Conservation (phyloP, 2,329 filamentous ascomycete species). For the Ramularia collo-cygni region DNA sequence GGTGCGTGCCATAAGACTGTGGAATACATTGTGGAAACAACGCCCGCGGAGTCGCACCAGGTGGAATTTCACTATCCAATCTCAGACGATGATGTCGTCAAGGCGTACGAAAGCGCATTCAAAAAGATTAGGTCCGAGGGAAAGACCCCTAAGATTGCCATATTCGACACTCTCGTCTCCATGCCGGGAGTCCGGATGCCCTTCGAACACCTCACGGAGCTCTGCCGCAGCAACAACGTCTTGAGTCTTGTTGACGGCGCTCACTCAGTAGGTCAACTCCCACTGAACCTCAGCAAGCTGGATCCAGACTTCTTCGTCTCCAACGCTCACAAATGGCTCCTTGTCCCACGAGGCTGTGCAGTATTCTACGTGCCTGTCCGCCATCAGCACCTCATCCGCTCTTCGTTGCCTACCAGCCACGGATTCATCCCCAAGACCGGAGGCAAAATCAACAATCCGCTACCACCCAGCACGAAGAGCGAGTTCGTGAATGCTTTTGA, state of each 20-base stretch:
- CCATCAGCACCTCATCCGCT: slow-evolving; percentile 69
- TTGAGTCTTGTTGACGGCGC: slow-evolving; percentile 76
- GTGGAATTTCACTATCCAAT: slow-evolving; percentile 63
- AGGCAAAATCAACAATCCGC: slow-evolving; percentile 28
- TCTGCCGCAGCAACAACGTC: slow-evolving; percentile 61
- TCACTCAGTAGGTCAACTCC: slow-evolving; percentile 74
- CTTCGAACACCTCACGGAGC: slow-evolving; percentile 58
- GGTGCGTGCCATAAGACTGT: slow-evolving; percentile 69
- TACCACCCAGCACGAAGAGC: slow-evolving; percentile 44
- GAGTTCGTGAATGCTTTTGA: slow-evolving; percentile 61
- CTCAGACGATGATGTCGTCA: slow-evolving; percentile 59
- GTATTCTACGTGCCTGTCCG: slow-evolving; percentile 70
- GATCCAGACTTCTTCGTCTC: slow-evolving; percentile 81
- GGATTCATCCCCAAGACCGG: slow-evolving; percentile 55
- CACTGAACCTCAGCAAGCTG: slow-evolving; percentile 57
- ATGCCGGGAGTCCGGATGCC: slow-evolving; percentile 74
- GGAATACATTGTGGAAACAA: slow-evolving; percentile 64
- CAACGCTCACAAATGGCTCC: slow-evolving; percentile 90
- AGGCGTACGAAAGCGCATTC: slow-evolving; percentile 55
- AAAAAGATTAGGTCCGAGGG: slow-evolving; percentile 47
- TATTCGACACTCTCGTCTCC: slow-evolving; percentile 77
- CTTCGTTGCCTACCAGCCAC: slow-evolving; percentile 72
- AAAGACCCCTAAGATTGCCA: slow-evolving; percentile 57
- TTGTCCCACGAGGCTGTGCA: slow-evolving; percentile 70
- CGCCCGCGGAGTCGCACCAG: slow-evolving; percentile 42